Base-by-base conservation (phyloP, 805 yeast genomes). In the Kazachstania kunashirensis region DNA sequence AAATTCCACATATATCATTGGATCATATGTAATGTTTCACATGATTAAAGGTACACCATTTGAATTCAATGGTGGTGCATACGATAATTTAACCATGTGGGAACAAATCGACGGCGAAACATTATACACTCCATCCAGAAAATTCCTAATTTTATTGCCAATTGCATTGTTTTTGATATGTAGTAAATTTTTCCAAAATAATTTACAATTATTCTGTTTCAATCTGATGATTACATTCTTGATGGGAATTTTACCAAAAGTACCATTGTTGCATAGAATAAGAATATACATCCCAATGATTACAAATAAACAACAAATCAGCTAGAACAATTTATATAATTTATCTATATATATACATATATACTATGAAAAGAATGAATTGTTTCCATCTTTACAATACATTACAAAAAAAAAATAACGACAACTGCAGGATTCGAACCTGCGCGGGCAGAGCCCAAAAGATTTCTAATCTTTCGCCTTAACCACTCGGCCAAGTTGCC, bases 21-120 rank as follows among this genome's bases (percentile, higher is more conserved):
- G 96, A 3, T 79, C 94, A 1, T 89, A 86, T 57, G 76, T 89
- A 43, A 92, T 89, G 96, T 92, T 89, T 59, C 98, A 89, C 59
- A 81, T 84, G 58, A 84, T 92, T 31, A 92, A 89, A 53, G 98
- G 98, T 26, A 85, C 95, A 3, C 98, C 98, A 0, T 89, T 89
- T 55, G 97, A 92, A 49, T 88, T 89, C 66, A 89, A 88, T 55
- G 79, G 83, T 28, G 98, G 98, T 29, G 97, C 96, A 0, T 92
- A 82, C 61, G 98, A 89, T 57, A 79, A 84, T 53, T 69, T 89
- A 46, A 92, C 96, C 15, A 85, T 89, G 96, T 89, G 98, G 98
- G 98, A 89, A 61, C 98, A 89, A 62, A 79, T 67, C 25, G 94
- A 84, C 57, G 77, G 86, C 50, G 98, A 96, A 41, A 96, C 86